Evolutionary conservation across 2,329 filamentous ascomycete genomes (phyloP).

Genomic region (Cryphonectria radicalis): DNA sequence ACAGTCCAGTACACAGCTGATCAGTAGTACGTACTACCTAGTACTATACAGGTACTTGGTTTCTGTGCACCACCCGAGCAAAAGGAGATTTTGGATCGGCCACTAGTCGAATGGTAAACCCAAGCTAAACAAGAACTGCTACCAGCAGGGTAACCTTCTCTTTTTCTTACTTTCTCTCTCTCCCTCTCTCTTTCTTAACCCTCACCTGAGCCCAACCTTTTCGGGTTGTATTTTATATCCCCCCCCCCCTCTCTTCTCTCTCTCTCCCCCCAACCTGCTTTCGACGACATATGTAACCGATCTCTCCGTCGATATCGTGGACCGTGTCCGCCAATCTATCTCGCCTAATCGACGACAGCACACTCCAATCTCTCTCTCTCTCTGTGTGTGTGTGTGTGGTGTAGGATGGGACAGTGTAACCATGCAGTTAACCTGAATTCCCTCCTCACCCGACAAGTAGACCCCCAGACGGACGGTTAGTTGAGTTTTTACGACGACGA

Average conservation of each 20-base stretch:
- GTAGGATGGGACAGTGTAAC: not conserved
- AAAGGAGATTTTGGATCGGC: slow-evolving; percentile 5
- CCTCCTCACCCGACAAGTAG: not conserved
- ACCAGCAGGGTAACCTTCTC: not conserved
- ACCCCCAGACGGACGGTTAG: not conserved
- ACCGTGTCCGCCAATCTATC: not conserved
- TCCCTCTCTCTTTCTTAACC: not conserved
- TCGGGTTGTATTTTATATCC: not conserved
- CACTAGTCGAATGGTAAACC: not conserved
- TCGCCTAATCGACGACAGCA: not conserved
- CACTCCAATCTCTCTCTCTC: not conserved
- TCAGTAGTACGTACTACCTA: too few relatives aligned
- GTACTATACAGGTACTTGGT: not conserved
- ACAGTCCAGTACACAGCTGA: not conserved
- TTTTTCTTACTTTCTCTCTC: not conserved
- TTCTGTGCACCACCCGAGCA: not conserved
- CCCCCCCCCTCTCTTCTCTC: not conserved
- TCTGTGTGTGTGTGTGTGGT: too few relatives aligned
- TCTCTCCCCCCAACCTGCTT: not conserved
- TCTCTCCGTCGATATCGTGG: not conserved
- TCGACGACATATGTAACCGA: not conserved
- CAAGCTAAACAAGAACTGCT: not conserved
- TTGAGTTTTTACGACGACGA: not conserved
- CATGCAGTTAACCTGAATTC: not conserved
- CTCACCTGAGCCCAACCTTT: not conserved